Conservation (phyloP, 1,139 yeast genomes). For the Groenewaldozyma sp. region DNA sequence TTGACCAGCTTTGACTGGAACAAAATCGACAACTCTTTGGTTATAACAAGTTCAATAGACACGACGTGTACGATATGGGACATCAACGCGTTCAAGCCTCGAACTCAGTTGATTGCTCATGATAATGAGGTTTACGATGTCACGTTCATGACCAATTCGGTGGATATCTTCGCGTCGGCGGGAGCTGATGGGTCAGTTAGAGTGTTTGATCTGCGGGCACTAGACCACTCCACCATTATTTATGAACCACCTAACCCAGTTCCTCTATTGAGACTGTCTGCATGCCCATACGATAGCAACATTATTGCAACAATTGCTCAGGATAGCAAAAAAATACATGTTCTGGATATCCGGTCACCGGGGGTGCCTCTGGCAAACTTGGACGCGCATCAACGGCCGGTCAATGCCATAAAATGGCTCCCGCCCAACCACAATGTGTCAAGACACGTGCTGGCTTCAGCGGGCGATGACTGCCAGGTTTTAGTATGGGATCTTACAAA, state of each 20-base stretch:
- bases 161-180: slow-evolving; percentile 80
- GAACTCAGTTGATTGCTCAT: slow-evolving; percentile 92
- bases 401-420: slow-evolving; percentile 78
- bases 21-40: slow-evolving; percentile 52
- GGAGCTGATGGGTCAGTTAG: slow-evolving; percentile 95
- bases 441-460: slow-evolving; percentile 54
- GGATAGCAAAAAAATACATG: slow-evolving; percentile 53
- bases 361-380: slow-evolving; percentile 67
- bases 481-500: slow-evolving; percentile 67
- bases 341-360: slow-evolving; percentile 82
- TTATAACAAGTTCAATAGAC: slow-evolving; percentile 84
- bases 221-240: slow-evolving; percentile 90
- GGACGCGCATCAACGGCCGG: slow-evolving; percentile 56
- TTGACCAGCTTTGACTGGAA: slow-evolving; percentile 95
- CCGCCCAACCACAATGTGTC: slow-evolving; percentile 40
- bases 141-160: slow-evolving; percentile 64
- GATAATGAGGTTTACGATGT: slow-evolving; percentile 95
- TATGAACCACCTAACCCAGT: slow-evolving; percentile 58
- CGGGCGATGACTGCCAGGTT: slow-evolving; percentile 88
- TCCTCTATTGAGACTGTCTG: slow-evolving; percentile 65
- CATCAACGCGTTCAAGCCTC: slow-evolving; percentile 61
- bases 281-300: slow-evolving; percentile 72
- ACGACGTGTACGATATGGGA: slow-evolving; percentile 98
- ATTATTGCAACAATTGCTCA: slow-evolving; percentile 76
- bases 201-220: slow-evolving; percentile 76